These are phyloP conservation scores for Apium graveolens DNA, from an alignment of 129 eudicot genomes.

Conservation along the genomic window DNA sequence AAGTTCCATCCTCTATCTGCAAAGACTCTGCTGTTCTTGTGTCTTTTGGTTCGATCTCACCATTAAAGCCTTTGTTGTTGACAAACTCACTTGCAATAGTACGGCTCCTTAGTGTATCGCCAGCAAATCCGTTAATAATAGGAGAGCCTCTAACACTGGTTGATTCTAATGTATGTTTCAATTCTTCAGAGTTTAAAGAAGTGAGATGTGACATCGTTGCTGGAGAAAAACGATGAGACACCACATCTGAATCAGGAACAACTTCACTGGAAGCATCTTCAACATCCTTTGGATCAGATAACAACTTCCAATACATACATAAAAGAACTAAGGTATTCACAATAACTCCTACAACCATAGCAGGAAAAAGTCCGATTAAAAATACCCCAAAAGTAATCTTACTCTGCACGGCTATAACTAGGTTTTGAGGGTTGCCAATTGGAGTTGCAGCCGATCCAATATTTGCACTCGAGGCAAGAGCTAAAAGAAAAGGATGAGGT, in stretches of 20 bases:
- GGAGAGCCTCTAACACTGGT: conserved; percentile 28
- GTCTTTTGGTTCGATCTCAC: conserved; percentile 33
- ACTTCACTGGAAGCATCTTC: conserved; percentile 51
- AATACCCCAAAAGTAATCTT: conserved; percentile 67
- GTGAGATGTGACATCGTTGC: conserved; percentile 76
- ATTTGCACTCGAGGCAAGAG: conserved; percentile 91
- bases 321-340: conserved; percentile 64
- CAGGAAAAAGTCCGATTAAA: conserved; percentile 52
- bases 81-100: conserved; percentile 30
- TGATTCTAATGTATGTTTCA: conserved; percentile 25
- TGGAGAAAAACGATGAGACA: conserved; percentile 74
- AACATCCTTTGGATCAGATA: conserved; percentile 62
- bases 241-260: conserved; percentile 52
- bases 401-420: conserved; percentile 83
- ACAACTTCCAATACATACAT: conserved; percentile 75
- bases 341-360: conserved; percentile 65
- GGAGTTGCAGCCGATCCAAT: conserved; percentile 97
- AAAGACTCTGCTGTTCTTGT: conserved; percentile 11
- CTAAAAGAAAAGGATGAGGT: conserved; percentile 78
- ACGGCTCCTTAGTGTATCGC: conserved; percentile 50
- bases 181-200: conserved; percentile 40
- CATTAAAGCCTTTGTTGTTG: conserved; percentile 18
- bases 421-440: conserved; percentile 87
- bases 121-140: conserved; percentile 16
- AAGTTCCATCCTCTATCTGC: conserved; percentile 24